Evolutionary conservation across 2,329 filamentous ascomycete species (phyloP).

Genomic region (Alternaria alternata): DNA sequence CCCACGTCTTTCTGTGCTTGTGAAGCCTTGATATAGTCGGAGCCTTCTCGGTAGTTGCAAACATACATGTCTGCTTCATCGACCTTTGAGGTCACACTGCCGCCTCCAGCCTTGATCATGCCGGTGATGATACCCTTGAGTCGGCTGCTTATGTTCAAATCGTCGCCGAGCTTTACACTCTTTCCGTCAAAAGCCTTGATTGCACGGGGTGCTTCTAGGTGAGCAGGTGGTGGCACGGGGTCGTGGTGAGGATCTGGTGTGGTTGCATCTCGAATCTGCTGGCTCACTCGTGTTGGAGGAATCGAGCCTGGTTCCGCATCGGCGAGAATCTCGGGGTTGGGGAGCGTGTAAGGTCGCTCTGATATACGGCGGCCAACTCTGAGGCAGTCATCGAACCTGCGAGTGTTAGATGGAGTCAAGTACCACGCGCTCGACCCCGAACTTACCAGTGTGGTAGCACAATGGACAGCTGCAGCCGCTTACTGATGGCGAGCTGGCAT

Average conservation of each 20-base stretch:
- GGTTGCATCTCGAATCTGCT: conserved; percentile 45
- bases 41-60: conserved; percentile 84
- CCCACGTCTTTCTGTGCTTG: conserved; percentile 83
- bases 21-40: conserved; percentile 79
- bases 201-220: conserved; percentile 35
- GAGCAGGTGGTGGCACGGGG: conserved; percentile 28
- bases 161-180: conserved; percentile 76
- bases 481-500: conserved; percentile 68
- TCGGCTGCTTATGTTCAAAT: conserved; percentile 74
- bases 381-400: conserved; percentile 94
- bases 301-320: conserved; percentile 33
- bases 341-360: conserved; percentile 84
- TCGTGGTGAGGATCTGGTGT: conserved; percentile 42
- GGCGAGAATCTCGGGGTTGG: conserved; percentile 80
- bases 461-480: conserved; percentile 76
- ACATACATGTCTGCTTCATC: conserved; percentile 82
- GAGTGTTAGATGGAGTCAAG: conserved; percentile 20
- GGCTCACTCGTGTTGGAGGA: conserved; percentile 58
- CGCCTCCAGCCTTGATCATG: conserved; percentile 76
- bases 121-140: conserved; percentile 72
- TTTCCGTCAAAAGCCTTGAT: conserved; percentile 76
- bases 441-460: conserved; percentile 90
- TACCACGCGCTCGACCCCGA: not conserved
- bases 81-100: conserved; percentile 70
- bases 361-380: conserved; percentile 91